Evolutionary conservation across 2,329 filamentous ascomycete genomes (phyloP).

Genomic region (Fusarium pseudoanthophilum): DNA sequence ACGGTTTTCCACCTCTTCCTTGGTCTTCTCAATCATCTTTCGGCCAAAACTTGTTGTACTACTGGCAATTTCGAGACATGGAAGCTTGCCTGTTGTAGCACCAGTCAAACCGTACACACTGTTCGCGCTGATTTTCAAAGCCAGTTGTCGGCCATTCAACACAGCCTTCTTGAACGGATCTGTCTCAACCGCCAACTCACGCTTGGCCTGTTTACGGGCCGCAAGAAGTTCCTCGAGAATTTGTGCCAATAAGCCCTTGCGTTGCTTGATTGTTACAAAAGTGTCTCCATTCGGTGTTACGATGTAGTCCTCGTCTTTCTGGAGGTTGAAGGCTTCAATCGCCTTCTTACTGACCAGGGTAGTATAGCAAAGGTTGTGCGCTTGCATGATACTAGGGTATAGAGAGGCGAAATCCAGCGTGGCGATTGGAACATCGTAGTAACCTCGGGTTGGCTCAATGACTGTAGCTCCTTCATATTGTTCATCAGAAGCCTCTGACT

Average conservation of each 20-base stretch:
- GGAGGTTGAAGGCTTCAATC: conserved; percentile 79
- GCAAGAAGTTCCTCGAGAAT: conserved; percentile 93
- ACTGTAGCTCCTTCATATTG: conserved; percentile 98
- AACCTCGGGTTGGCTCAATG: conserved; percentile 92
- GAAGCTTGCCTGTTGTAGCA: conserved; percentile 94
- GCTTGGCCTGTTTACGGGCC: conserved; percentile 96
- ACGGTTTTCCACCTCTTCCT: conserved; percentile 89
- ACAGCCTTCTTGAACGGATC: conserved; percentile 99
- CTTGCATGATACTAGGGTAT: conserved; percentile 98
- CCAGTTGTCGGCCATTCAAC: conserved; percentile 94
- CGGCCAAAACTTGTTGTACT: conserved; percentile 97
- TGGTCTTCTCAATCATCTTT: conserved; percentile 99
- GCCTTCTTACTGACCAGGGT: conserved; percentile 80
- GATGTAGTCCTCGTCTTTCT: conserved; percentile 95
- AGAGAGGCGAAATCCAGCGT: conserved; percentile 99
- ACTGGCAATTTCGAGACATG: conserved; percentile 93
- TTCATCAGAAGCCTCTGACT: conserved; percentile 76
- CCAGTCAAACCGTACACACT: conserved; percentile 97
- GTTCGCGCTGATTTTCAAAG: conserved; percentile 96
- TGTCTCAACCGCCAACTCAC: conserved; percentile 86
- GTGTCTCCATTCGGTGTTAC: conserved; percentile 93
- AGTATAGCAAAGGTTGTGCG: conserved; percentile 98
- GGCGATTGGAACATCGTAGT: conserved; percentile 94
- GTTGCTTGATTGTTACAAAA: conserved; percentile 87
- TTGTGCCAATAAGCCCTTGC: conserved; percentile 91